phyloP scores from a whole-genome alignment of 371 early-diverging fungal genomes.

The Rozella allomycis region DNA sequence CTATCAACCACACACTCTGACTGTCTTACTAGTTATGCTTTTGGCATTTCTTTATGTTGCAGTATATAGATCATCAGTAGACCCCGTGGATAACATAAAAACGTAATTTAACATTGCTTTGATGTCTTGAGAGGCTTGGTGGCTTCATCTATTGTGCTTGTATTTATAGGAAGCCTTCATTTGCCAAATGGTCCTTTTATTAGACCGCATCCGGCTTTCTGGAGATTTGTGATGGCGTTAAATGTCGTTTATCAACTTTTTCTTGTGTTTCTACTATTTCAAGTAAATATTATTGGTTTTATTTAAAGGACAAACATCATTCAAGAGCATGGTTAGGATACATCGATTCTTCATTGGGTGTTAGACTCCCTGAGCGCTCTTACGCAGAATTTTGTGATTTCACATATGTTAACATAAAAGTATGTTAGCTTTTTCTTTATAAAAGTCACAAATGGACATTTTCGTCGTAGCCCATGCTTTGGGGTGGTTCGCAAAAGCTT shows the following conservation, averaged over 20 bases:
- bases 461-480: conserved; percentile 80
- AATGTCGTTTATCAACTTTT: conserved; percentile 67
- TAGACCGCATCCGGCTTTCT: conserved; percentile 81
- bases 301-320: conserved; percentile 47
- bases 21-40: conserved; percentile 2
- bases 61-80: neutral
- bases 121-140: conserved; percentile 41
- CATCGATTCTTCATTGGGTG: conserved; percentile 56
- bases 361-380: conserved; percentile 60
- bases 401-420: conserved; percentile 45
- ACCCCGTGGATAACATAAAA: too few relatives aligned
- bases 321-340: conserved; percentile 51
- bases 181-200: conserved; percentile 85
- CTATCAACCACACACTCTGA: conserved; percentile 6
- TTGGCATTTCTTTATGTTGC: conserved; percentile 5
- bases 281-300: conserved; percentile 25
- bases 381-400: conserved; percentile 75
- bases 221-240: conserved; percentile 63
- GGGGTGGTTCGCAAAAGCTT: conserved; percentile 86
- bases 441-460: conserved; percentile 26
- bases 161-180: conserved; percentile 53
- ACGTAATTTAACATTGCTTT: too few relatives aligned
- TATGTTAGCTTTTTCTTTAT: conserved; percentile 6
- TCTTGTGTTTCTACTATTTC: conserved; percentile 68
- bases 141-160: conserved; percentile 44